Evolutionary conservation across 2,329 filamentous ascomycete species (phyloP).

Genomic region (Lecanicillium sp.): DNA sequence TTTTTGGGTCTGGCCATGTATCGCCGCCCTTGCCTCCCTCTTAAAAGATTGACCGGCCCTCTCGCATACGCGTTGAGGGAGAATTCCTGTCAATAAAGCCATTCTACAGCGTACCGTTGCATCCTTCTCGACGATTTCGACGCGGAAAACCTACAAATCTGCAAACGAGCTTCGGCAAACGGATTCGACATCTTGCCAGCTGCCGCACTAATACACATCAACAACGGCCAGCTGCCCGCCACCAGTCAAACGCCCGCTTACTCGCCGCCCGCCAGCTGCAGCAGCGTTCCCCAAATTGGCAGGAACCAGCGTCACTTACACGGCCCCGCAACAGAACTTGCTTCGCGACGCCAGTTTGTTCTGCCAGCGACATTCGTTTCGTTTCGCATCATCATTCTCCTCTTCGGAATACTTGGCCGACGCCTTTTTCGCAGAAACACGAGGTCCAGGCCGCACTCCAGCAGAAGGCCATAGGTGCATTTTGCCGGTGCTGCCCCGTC

Average conservation of each 20-base stretch:
- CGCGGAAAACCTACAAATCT: no score
- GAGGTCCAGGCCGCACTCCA: no score
- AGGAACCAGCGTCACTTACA: constrained; percentile 5
- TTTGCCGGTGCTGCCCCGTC: not conserved
- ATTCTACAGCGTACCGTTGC: no score
- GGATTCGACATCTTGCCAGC: no score
- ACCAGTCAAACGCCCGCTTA: not conserved
- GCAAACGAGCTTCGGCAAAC: no score
- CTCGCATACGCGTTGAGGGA: constrained; percentile 1
- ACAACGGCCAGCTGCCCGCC: not conserved
- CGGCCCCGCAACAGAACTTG: not conserved
- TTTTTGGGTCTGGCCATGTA: constrained; percentile 7
- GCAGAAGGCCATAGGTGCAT: no score
- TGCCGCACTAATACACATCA: no score
- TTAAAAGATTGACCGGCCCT: constrained; percentile 10
- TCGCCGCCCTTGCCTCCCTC: constrained; percentile 7
- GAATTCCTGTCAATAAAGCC: not conserved
- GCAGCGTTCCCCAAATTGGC: constrained; percentile 5
- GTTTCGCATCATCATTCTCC: not conserved
- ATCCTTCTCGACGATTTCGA: no score
- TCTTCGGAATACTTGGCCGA: no score
- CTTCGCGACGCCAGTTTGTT: not conserved
- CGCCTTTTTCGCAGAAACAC: no score
- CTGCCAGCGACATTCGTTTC: not conserved
- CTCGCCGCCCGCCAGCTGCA: constrained; percentile 1